Evolutionary conservation across 1,139 yeast genomes (phyloP), one percentile per base, ranked within the genome.

Genomic region (Sugiyamaella xylanicola): DNA sequence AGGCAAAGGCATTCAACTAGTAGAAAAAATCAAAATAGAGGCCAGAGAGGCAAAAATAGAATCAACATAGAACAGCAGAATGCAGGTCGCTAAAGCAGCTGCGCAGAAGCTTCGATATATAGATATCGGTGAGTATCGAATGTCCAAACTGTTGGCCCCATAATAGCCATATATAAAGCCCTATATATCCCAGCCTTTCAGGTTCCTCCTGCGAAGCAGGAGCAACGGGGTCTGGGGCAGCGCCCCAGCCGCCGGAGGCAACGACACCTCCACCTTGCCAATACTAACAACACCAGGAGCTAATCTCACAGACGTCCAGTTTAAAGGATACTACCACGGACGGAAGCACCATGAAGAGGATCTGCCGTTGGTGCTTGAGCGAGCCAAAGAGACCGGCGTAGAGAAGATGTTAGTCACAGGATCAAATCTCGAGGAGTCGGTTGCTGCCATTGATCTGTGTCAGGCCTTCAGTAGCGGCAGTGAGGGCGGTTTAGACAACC

Each of bases 231-330:
- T 25, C 29, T 25, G 29, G 29, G 29, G 29, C 29, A 9, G 29
- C 5, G 29, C 29, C 29, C 29, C 29, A 25, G 29, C 29, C 29
- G 29, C 29, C 29, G 29, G 29, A 25, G 29, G 29, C 29, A n/a
- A n/a, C n/a, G n/a, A n/a, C n/a, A 25, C 9, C 8, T 25, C 29
- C 29, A 5, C 29, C 8, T 25, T 2, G 15, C 27, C 32, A 8
- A 20, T 3, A 11, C 15, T 21, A n/a, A 37, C 36, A 27, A 21
- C 37, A n/a, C n/a, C 19, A 56, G 96, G 95, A 1, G 89, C 91
- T 63, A 93, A 93, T 69, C 79, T 93, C 65, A 86, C 96, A 0
- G 99, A 93, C 68, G 76, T 83, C 9, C 93, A 92, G 92, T 95
- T 89, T 70, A 80, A 78, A 51, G 99, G 99, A 1, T 63, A 71